Conservation (phyloP, 2,329 filamentous ascomycete species). For the Epichloe hybrida region DNA sequence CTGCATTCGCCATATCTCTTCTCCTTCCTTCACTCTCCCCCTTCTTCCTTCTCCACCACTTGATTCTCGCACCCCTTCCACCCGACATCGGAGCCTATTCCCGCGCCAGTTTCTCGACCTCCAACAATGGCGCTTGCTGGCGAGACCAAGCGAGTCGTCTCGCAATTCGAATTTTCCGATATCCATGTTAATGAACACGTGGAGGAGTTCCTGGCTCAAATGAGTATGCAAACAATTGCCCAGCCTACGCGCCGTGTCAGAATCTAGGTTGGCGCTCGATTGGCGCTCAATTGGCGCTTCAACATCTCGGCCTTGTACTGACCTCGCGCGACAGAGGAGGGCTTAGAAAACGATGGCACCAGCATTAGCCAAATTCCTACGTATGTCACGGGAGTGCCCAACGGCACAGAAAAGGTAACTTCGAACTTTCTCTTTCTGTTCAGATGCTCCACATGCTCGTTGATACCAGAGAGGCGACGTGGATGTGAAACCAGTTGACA, state of each 20-base stretch:
- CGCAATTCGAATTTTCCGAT: conserved; percentile 73
- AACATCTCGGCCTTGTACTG: background rate
- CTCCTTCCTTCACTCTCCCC: conserved; percentile 10
- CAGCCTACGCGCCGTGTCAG: background rate
- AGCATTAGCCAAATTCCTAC: conserved; percentile 93
- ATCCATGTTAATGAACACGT: conserved; percentile 69
- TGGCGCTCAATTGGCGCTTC: background rate
- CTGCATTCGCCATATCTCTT: conserved; percentile 10
- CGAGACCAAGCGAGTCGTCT: conserved; percentile 67
- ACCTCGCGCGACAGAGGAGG: conserved; percentile 48
- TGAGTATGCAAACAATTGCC: conserved; percentile 39
- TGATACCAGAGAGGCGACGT: background rate
- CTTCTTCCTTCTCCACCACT: conserved; percentile 20
- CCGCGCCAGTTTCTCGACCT: conserved; percentile 39
- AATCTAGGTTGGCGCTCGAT: background rate
- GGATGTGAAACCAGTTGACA: background rate
- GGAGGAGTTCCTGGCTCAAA: conserved; percentile 73
- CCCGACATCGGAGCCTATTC: conserved; percentile 29
- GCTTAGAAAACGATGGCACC: conserved; percentile 61
- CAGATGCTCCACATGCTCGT: no score
- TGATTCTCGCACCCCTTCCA: conserved; percentile 13
- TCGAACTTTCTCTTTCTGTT: background rate
- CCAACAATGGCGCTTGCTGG: conserved; percentile 49
- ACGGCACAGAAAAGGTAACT: conserved; percentile 81
- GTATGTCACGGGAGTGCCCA: conserved; percentile 89